Base-by-base conservation (phyloP, 2,329 filamentous ascomycete species). In the Ceratocystis destructans region DNA sequence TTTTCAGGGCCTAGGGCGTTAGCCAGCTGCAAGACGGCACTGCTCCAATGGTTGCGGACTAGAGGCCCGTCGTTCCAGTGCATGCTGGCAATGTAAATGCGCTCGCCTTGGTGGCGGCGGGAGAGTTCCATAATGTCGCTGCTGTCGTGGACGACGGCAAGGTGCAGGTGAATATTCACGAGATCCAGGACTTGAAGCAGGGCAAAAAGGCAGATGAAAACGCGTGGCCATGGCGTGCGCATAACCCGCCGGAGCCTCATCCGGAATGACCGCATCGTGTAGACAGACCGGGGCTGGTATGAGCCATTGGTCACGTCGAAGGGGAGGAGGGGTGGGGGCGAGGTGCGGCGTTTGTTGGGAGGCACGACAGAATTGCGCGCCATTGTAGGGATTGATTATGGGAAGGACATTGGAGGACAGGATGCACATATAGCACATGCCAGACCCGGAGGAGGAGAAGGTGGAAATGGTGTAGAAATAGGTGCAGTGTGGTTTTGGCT, bases 41-140 rank as follows among this genome's bases (percentile, higher is more conserved):
- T 74, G 69, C 80, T 84, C 87, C 87, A 90, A 70, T 85, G 80
- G 4, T 77, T 76, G 6, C 81, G 79, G 1, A 90, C 77, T 28
- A 88, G 76, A 1, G 73, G 72, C 68, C 82, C 87, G 69, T 83
- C 83, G 71, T 87, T 89, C 79, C 85, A 88, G 71, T 88, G 85
- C 72, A 87, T 83, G 68, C 82, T 83, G 3, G 85, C 83, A 68
- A 90, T 87, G 75, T 84, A 90, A 69, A 90, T 80, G 69, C 77
- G 75, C 71, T 77, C 74, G 61, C 69, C 70, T 25, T 70, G 72
- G 57, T 73, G 72, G 65, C 72, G 70, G 64, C 64, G 63, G 5
- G 66, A 50, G 15, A 68, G 57, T 17, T 65, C 66, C 55, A 68
- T 68, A 17, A 66, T 44, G 55, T 64, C 61, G 55, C 41, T 61